phyloP scores from a whole-genome alignment of 768 basidiomycete species.

The Strobilomyces echinocephalus region DNA sequence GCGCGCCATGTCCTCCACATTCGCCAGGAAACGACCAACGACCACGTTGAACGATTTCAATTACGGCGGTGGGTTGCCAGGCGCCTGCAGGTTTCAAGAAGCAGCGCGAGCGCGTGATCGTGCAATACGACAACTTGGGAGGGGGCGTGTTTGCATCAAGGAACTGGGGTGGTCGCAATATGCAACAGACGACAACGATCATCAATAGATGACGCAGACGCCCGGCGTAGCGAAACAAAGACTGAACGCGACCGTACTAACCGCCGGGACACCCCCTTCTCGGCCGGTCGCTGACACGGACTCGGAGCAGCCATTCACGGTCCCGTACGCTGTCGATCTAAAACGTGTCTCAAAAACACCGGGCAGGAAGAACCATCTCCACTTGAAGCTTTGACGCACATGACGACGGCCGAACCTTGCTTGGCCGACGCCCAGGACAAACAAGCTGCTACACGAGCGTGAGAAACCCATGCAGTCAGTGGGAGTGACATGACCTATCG shows the following conservation, averaged over 20 bases:
- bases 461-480: background rate
- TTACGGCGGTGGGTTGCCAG: background rate
- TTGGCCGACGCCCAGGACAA: background rate
- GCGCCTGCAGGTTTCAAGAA: constrained; percentile 1
- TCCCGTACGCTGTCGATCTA: background rate
- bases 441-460: background rate
- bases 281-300: background rate
- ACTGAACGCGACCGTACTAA: background rate
- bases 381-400: background rate
- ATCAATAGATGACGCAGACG: background rate
- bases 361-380: background rate
- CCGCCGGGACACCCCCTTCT: background rate
- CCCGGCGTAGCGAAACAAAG: background rate
- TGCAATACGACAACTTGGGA: background rate
- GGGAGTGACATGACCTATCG: background rate
- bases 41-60: background rate
- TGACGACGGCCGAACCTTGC: background rate
- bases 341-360: background rate
- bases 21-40: background rate
- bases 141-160: background rate
- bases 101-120: background rate
- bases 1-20: background rate
- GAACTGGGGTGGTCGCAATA: background rate
- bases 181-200: background rate
- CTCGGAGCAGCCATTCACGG: background rate